Evolutionary conservation across 2,329 filamentous ascomycete species (phyloP).

Genomic region (Fusarium penzigii): DNA sequence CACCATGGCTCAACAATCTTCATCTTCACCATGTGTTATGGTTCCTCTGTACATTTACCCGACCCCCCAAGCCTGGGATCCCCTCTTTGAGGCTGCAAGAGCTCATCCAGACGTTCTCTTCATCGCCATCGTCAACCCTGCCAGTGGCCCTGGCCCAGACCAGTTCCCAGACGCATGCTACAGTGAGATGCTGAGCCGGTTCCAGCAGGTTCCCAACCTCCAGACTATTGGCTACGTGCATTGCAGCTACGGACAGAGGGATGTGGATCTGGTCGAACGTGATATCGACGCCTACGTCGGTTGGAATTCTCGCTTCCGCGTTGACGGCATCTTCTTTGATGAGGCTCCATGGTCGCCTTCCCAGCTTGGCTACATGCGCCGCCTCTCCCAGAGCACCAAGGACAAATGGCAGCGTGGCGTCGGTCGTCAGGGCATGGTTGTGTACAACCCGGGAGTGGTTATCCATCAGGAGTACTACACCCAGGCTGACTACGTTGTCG

Average conservation of each 20-base stretch:
- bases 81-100: slow-evolving; percentile 10
- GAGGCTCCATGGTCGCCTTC: slow-evolving; percentile 19
- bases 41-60: slow-evolving; percentile 19
- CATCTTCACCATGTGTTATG: slow-evolving; percentile 4
- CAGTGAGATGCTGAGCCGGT: slow-evolving; percentile 3
- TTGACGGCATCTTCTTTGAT: slow-evolving; percentile 21
- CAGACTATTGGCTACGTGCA: slow-evolving; percentile 16
- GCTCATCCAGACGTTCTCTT: slow-evolving; percentile 10
- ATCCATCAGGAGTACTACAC: slow-evolving; percentile 9
- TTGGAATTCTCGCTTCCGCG: slow-evolving; percentile 12
- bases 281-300: slow-evolving; percentile 13
- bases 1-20: slow-evolving; percentile 1
- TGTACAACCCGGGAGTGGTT: slow-evolving; percentile 14
- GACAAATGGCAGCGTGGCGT: slow-evolving; percentile 8
- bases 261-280: not conserved
- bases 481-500: slow-evolving; percentile 11
- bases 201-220: slow-evolving; percentile 8
- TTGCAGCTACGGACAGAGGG: slow-evolving; percentile 15
- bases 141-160: slow-evolving; percentile 12
- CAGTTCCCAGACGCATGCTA: slow-evolving; percentile 14
- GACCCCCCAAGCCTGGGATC: slow-evolving; percentile 11
- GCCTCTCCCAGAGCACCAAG: slow-evolving; percentile 11
- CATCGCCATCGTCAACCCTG: slow-evolving; percentile 15
- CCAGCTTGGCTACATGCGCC: not conserved
- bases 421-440: slow-evolving; percentile 2